A percentile compares a stretch with the other conserved stretches of the same genome.
These are phyloP conservation scores for Hyaloscypha variabilis DNA, from an alignment of 495 filamentous ascomycete genomes.

Conservation along the genomic window DNA sequence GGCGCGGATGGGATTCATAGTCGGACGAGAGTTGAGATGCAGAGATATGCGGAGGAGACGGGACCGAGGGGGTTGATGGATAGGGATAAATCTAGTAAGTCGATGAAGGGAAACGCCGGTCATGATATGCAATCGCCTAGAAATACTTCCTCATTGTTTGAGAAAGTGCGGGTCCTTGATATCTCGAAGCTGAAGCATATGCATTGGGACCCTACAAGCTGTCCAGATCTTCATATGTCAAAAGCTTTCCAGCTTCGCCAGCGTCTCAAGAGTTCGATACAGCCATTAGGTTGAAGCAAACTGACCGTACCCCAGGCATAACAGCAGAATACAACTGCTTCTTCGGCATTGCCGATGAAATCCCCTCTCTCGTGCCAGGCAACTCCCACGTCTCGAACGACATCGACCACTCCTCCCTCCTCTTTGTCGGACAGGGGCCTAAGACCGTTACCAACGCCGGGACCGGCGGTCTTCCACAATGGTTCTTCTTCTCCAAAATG, in stretches of 20 bases:
- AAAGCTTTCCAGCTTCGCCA: no score
- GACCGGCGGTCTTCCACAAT: constrained; percentile 33
- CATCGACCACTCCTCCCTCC: constrained; percentile 34
- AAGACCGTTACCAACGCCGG: no score
- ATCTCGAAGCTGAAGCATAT: no score
- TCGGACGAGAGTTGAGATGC: constrained; percentile 47
- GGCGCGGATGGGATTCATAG: constrained; percentile 54
- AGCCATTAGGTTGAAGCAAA: not conserved
- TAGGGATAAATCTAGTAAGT: constrained; percentile 32
- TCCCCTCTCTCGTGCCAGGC: constrained; percentile 25
- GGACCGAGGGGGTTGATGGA: constrained; percentile 28
- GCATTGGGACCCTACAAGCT: no score
- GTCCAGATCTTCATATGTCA: no score
- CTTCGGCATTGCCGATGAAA: constrained; percentile 39
- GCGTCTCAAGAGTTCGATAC: no score
- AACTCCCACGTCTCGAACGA: constrained; percentile 30
- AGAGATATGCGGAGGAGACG: constrained; percentile 32
- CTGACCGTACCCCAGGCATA: constrained; percentile 24
- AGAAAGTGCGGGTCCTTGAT: no score
- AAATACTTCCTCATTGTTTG: not conserved
- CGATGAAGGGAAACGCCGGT: not conserved
- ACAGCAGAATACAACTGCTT: constrained; percentile 39
- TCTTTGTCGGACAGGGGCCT: constrained; percentile 28
- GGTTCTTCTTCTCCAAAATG: constrained; percentile 37
- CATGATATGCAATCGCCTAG: constrained; percentile 22